Conservation (phyloP, 495 filamentous ascomycete species). For the Trypethelium eluteriae region DNA sequence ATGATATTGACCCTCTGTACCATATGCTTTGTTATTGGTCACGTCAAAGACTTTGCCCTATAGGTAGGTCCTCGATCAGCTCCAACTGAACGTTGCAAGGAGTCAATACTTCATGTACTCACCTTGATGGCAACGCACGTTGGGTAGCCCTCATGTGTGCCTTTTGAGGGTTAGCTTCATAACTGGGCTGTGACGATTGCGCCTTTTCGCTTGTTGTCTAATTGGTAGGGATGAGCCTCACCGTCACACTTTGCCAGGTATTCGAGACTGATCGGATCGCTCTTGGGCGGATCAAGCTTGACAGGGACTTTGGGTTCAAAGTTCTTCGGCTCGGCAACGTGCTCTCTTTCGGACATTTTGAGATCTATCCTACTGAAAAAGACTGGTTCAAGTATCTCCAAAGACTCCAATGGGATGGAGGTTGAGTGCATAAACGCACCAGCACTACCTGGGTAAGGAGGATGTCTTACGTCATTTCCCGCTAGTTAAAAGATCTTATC, state of each 20-base stretch:
- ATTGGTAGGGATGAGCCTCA: constrained; percentile 35
- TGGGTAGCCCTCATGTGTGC: constrained; percentile 56
- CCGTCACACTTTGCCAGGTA: constrained; percentile 76
- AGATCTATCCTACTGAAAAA: not conserved
- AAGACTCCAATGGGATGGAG: not conserved
- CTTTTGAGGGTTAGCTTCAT: constrained; percentile 30
- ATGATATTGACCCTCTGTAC: constrained; percentile 72
- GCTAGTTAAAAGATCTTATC: not conserved
- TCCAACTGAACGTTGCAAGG: not conserved
- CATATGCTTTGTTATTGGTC: constrained; percentile 73
- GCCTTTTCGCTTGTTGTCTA: not conserved
- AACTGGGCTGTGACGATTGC: constrained; percentile 5
- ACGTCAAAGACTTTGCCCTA: constrained; percentile 91
- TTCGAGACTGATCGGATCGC: constrained; percentile 69
- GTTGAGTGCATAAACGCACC: not conserved
- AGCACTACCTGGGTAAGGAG: not conserved
- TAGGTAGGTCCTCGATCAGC: constrained; percentile 12
- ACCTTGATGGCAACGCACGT: constrained; percentile 89
- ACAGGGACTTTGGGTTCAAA: constrained; percentile 84
- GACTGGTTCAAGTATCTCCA: not conserved
- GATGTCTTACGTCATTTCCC: not conserved
- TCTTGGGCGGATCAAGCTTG: constrained; percentile 74
- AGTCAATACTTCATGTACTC: constrained; percentile 4
- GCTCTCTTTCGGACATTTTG: constrained; percentile 23
- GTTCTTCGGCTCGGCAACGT: constrained; percentile 39